phyloP scores from a whole-genome alignment of 164 flowering plant species.

The Macadamia integrifolia region DNA sequence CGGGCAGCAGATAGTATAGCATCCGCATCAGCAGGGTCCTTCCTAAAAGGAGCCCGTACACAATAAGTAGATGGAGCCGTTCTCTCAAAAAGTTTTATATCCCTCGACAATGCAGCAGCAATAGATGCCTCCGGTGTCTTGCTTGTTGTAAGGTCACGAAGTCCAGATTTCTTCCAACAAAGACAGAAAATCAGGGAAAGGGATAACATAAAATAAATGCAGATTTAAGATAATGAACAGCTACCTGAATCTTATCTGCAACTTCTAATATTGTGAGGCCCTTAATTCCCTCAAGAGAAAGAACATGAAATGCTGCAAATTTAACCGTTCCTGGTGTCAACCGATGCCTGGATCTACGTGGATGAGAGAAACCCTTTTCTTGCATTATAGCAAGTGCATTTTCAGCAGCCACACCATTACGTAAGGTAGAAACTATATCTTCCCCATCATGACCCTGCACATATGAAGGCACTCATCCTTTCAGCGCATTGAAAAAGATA shows the following conservation, averaged over 20 bases:
- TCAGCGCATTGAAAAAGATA: neutral
- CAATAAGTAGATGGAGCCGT: slow-evolving; percentile 93
- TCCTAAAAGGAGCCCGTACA: slow-evolving; percentile 68
- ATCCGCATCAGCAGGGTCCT: slow-evolving; percentile 82
- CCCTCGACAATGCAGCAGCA: slow-evolving; percentile 92
- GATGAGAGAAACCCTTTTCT: slow-evolving; percentile 62
- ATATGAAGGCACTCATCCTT: slow-evolving; percentile 4
- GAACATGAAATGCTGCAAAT: slow-evolving; percentile 91
- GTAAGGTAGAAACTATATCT: slow-evolving; percentile 59
- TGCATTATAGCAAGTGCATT: slow-evolving; percentile 86
- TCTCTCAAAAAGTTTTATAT: slow-evolving; percentile 78
- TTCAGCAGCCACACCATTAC: slow-evolving; percentile 81
- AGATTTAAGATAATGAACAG: slow-evolving; percentile 2
- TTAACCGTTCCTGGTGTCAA: slow-evolving; percentile 97
- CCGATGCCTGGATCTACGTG: slow-evolving; percentile 80
- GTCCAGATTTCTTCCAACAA: slow-evolving; percentile 72
- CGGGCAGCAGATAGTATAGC: slow-evolving; percentile 65
- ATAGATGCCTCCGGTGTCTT: slow-evolving; percentile 99
- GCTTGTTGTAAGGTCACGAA: slow-evolving; percentile 89
- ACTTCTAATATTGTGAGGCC: slow-evolving; percentile 79
- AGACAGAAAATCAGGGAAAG: slow-evolving; percentile 10
- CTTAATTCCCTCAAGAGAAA: slow-evolving; percentile 74
- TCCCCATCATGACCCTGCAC: slow-evolving; percentile 73
- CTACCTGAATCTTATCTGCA: slow-evolving; percentile 90
- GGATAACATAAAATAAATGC: neutral